These are phyloP conservation scores for Kwoniella sp. DNA, from an alignment of 768 basidiomycete genomes.

Conservation along the genomic window DNA sequence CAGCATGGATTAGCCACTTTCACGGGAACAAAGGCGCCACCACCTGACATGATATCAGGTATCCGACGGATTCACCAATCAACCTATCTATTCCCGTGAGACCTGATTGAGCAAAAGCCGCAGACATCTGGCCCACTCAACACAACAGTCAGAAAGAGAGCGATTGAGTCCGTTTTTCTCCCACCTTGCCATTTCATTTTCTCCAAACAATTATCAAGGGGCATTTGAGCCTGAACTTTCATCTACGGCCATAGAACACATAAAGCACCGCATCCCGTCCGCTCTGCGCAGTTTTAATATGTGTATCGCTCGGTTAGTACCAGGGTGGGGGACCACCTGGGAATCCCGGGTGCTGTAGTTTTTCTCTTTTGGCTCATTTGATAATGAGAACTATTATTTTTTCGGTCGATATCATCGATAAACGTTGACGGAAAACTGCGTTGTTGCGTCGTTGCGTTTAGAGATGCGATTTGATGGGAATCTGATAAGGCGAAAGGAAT, in stretches of 20 bases:
- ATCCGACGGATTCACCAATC: no score
- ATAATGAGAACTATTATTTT: neutral
- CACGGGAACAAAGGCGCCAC: no score
- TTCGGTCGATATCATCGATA: neutral
- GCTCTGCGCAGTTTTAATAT: constrained; percentile 11
- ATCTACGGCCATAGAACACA: constrained; percentile 11
- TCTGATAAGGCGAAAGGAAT: neutral
- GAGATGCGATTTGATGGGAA: neutral
- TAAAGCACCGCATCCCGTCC: constrained; percentile 14
- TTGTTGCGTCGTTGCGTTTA: neutral
- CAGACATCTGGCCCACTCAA: no score
- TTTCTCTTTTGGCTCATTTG: neutral
- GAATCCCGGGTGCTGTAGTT: constrained; percentile 13
- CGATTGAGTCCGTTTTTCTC: no score
- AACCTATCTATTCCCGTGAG: no score
- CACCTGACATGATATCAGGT: no score
- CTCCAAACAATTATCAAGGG: no score
- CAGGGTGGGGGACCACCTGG: constrained; percentile 8
- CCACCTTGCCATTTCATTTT: no score
- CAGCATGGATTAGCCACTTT: no score
- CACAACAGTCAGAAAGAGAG: no score
- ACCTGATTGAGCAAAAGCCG: no score
- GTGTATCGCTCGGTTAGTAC: constrained; percentile 11
- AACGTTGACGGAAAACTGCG: neutral
- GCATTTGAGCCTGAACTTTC: neutral